Evolutionary conservation across 495 filamentous ascomycete genomes (phyloP).

Genomic region (Penicillium manginii): DNA sequence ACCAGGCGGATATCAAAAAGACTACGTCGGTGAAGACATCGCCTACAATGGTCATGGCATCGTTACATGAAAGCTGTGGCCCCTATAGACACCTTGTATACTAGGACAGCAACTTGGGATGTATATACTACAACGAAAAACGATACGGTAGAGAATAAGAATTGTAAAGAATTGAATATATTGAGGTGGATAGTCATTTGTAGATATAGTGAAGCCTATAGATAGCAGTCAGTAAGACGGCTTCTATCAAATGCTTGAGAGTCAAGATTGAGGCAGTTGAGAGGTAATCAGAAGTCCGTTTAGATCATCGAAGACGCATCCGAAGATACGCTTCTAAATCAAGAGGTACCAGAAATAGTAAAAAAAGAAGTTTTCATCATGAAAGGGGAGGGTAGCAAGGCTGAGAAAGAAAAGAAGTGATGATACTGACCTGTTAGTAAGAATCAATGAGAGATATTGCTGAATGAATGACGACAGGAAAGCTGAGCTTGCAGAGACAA

Average conservation of each 20-base stretch:
- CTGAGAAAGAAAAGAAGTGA: neutral
- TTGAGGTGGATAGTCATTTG: neutral
- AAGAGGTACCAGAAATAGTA: conserved; percentile 68
- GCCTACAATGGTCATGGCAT: neutral
- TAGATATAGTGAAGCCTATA: neutral
- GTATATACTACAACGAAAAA: neutral
- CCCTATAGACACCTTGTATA: neutral
- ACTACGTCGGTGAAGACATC: conserved; percentile 22
- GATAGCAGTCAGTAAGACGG: conserved; percentile 30
- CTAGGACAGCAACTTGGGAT: neutral
- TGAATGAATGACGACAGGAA: neutral
- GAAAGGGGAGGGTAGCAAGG: conserved; percentile 7
- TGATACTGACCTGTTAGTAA: conserved; percentile 35
- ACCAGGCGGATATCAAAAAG: conserved; percentile 46
- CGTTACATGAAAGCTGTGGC: too few species aligned
- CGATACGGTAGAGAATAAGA: neutral
- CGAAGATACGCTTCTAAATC: conserved; percentile 55
- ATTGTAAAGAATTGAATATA: neutral
- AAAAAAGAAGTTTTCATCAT: conserved; percentile 54
- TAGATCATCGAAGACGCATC: conserved; percentile 60
- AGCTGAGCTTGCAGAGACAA: neutral
- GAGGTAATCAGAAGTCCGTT: conserved; percentile 61
- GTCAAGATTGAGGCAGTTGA: conserved; percentile 10
- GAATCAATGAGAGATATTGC: neutral
- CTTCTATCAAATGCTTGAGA: conserved; percentile 14